These are phyloP conservation scores for Fusarium aywerte DNA, from an alignment of 2,329 filamentous ascomycete genomes.

Conservation along the genomic window DNA sequence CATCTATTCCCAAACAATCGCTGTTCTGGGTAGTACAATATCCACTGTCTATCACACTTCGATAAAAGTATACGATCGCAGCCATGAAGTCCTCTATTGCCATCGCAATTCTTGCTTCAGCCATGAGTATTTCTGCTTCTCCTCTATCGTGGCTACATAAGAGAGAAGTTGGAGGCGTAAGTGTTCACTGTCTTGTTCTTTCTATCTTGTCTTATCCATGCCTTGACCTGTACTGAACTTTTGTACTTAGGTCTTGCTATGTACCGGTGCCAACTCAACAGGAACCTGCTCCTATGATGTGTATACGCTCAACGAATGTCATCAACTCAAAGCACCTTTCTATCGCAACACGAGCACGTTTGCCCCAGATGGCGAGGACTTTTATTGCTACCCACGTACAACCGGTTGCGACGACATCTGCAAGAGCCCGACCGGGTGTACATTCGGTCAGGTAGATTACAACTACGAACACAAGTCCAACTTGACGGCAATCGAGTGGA, in stretches of 20 bases:
- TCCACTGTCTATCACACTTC: neutral
- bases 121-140: slow-evolving; percentile 41
- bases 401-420: slow-evolving; percentile 57
- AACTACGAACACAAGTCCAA: slow-evolving; percentile 60
- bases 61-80: neutral
- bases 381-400: slow-evolving; percentile 60
- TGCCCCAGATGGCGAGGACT: slow-evolving; percentile 61
- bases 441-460: slow-evolving; percentile 60
- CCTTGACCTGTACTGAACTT: slow-evolving; percentile 2
- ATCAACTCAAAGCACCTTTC: slow-evolving; percentile 57
- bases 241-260: slow-evolving; percentile 58
- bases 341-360: slow-evolving; percentile 60
- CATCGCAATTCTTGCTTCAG: slow-evolving; percentile 37
- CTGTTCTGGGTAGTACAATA: neutral
- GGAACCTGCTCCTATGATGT: slow-evolving; percentile 58
- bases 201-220: neutral
- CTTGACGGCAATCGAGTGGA: slow-evolving; percentile 58
- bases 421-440: slow-evolving; percentile 64
- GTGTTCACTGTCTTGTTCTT: slow-evolving; percentile 38
- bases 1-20: slow-evolving; percentile 17
- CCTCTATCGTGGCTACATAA: slow-evolving; percentile 49
- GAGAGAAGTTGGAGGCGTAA: slow-evolving; percentile 60
- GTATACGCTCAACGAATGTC: slow-evolving; percentile 58
- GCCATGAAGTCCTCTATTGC: slow-evolving; percentile 49
- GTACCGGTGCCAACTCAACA: slow-evolving; percentile 62